Percentiles rank a stretch among this genome's conserved stretches.
phyloP scores from a whole-genome alignment of 768 basidiomycete species.

The Boletus fagicola region DNA sequence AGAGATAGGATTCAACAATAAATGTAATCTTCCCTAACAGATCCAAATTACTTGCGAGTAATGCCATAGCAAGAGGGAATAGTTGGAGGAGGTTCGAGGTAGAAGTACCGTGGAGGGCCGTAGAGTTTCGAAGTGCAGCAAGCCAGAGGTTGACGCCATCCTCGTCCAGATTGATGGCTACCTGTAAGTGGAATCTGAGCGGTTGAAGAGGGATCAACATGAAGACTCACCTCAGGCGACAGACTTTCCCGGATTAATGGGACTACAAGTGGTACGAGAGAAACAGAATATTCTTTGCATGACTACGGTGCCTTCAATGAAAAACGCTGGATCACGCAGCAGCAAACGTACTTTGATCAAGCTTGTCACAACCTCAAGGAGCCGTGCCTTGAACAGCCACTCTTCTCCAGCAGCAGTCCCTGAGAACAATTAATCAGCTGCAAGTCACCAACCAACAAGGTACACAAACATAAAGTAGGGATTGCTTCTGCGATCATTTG shows the following conservation, averaged over 20 bases:
- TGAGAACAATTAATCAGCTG: constrained; percentile 30
- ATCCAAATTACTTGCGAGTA: constrained; percentile 70
- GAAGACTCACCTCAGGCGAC: constrained; percentile 47
- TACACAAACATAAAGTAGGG: constrained; percentile 64
- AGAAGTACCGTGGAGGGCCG: constrained; percentile 46
- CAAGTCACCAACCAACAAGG: neutral
- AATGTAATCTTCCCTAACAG: constrained; percentile 63
- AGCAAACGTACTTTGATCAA: constrained; percentile 55
- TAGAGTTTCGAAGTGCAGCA: constrained; percentile 63
- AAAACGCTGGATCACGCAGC: neutral
- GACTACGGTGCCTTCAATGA: constrained; percentile 45
- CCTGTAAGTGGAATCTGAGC: constrained; percentile 40
- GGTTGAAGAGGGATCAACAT: neutral
- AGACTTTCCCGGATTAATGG: constrained; percentile 67
- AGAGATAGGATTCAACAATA: constrained; percentile 74
- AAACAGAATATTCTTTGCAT: constrained; percentile 56
- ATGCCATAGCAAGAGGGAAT: constrained; percentile 57
- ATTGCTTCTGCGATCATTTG: constrained; percentile 60
- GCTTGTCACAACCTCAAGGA: constrained; percentile 69
- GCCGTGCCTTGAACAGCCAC: constrained; percentile 65
- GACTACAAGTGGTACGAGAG: constrained; percentile 54
- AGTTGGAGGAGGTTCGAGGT: constrained; percentile 59
- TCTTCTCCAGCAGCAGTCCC: constrained; percentile 70
- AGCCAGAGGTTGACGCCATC: constrained; percentile 79
- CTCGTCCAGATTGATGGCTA: constrained; percentile 67